Base-by-base conservation (phyloP, 352 stramenopile species). In the Peronospora farinosa region DNA sequence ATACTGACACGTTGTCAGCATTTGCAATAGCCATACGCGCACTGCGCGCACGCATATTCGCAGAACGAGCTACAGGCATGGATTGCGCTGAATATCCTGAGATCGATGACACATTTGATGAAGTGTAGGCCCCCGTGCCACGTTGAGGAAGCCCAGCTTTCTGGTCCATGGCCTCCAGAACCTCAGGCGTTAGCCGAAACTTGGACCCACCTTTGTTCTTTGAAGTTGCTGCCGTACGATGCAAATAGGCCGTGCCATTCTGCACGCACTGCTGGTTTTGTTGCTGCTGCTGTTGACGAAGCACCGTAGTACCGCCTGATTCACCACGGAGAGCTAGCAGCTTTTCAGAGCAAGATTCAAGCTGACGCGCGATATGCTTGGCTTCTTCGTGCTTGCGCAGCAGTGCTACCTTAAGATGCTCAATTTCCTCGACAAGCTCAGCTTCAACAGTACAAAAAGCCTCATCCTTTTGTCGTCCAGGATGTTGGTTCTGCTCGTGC, bases 331-430 rank as follows among this genome's bases (percentile, higher is more conserved):
- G 19, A n/a, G 64, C 33, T n/a, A 73, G 35, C 11, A 86, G 70
- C 45, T 77, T 76, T 19, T 79, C 70, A 10, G 76, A 69, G 38
- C 53, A 84, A 28, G 60, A 51, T 31, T 84, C 72, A 21, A 86
- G 57, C 21, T 82, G 69, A 1, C 70, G 63, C 7, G 72, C 72
- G 35, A 86, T 82, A 42, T 82, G 67, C 47, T 82, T 84, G 10
- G 70, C 72, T 57, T 92, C 81, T 67, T 92, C 78, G 41, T 90
- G 71, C 45, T 92, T 92, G 47, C 72, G 77, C 9, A 76, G 48
- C 8, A 92, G 57, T 40, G 78, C 76, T 1, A 78, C 51, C 40
- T 88, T 73, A 3, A 92, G 63, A 15, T 78, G 57, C 25, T 86
- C 74, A 39, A 92, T 86, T 38, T 87, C 67, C 21, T 78, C 57